A percentile compares a stretch with the other conserved stretches of the same genome.
Evolutionary conservation across 2,329 filamentous ascomycete genomes (phyloP).

Genomic region (Cercospora canescens): DNA sequence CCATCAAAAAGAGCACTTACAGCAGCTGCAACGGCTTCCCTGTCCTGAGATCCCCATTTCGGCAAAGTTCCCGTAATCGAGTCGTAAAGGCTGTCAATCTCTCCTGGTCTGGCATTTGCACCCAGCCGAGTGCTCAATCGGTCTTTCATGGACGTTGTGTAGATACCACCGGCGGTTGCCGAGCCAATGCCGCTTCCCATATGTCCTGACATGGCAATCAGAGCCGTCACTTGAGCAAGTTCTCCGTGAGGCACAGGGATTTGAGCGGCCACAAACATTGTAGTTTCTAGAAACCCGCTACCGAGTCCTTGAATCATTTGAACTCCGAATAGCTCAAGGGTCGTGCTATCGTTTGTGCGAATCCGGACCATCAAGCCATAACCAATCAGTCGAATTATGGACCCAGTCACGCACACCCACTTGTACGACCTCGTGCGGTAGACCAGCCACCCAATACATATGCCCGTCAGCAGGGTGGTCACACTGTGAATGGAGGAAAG

Average conservation of each 20-base stretch:
- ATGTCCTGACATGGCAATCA: conserved; percentile 38
- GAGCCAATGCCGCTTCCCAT: conserved; percentile 45
- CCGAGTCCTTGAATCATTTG: conserved; percentile 53
- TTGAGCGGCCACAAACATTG: conserved; percentile 30
- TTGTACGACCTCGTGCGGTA: conserved; percentile 48
- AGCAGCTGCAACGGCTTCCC: conserved; percentile 43
- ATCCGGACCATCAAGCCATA: conserved; percentile 55
- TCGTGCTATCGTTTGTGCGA: conserved; percentile 44
- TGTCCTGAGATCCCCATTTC: conserved; percentile 42
- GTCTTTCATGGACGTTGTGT: conserved; percentile 48
- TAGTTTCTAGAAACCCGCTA: conserved; percentile 48
- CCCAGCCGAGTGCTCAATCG: conserved; percentile 42
- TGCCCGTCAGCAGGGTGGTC: conserved; percentile 37
- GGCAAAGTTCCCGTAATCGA: conserved; percentile 48
- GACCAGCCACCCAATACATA: conserved; percentile 48
- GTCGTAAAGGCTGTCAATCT: conserved; percentile 45
- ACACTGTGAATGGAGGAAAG: conserved; percentile 39
- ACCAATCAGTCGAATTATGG: conserved; percentile 47
- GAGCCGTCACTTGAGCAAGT: conserved; percentile 50
- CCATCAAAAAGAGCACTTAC: conserved; percentile 8
- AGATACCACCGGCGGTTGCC: conserved; percentile 50
- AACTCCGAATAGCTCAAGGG: conserved; percentile 49
- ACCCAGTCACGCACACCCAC: conserved; percentile 46
- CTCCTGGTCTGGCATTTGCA: conserved; percentile 27
- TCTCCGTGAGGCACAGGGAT: conserved; percentile 49